phyloP scores from a whole-genome alignment of 2,329 filamentous ascomycete genomes.

The Fusarium sp. region DNA sequence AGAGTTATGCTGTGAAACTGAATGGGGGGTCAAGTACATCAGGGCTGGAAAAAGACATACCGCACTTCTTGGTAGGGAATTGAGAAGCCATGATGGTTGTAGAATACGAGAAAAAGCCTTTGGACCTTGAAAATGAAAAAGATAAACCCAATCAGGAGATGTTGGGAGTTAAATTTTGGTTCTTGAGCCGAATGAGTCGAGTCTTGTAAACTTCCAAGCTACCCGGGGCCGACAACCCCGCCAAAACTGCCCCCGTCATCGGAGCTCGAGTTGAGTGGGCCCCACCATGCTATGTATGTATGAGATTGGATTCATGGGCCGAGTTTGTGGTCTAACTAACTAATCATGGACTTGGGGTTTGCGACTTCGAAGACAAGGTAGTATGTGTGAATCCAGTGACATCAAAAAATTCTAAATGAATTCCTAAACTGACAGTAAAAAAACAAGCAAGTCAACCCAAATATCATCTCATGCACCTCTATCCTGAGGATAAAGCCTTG shows the following conservation, averaged over 20 bases:
- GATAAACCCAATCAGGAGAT: neutral
- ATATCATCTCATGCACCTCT: slow-evolving; percentile 22
- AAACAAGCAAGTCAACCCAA: slow-evolving; percentile 4
- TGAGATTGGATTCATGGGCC: slow-evolving; percentile 24
- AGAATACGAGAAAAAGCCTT: neutral
- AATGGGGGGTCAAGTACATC: slow-evolving; percentile 20
- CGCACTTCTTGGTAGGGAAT: slow-evolving; percentile 67
- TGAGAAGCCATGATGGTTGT: slow-evolving; percentile 48
- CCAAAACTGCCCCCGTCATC: slow-evolving; percentile 48
- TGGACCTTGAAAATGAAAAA: neutral
- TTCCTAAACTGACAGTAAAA: slow-evolving; percentile 4
- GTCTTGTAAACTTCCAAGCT: slow-evolving; percentile 3
- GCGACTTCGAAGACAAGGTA: neutral
- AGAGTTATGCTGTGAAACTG: slow-evolving; percentile 9
- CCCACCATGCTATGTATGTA: slow-evolving; percentile 18
- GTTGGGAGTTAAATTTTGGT: slow-evolving; percentile 32
- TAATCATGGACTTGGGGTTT: slow-evolving; percentile 27
- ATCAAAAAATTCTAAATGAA: slow-evolving; percentile 16
- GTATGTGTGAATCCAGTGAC: slow-evolving; percentile 11
- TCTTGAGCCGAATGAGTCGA: slow-evolving; percentile 35
- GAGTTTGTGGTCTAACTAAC: slow-evolving; percentile 5
- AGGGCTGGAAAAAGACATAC: slow-evolving; percentile 49
- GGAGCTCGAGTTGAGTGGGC: slow-evolving; percentile 38
- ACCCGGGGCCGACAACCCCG: slow-evolving; percentile 34
- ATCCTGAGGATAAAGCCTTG: slow-evolving; percentile 21